These are phyloP conservation scores for Talaromyces stipitatus DNA, from an alignment of 495 filamentous ascomycete genomes.

Conservation along the genomic window DNA sequence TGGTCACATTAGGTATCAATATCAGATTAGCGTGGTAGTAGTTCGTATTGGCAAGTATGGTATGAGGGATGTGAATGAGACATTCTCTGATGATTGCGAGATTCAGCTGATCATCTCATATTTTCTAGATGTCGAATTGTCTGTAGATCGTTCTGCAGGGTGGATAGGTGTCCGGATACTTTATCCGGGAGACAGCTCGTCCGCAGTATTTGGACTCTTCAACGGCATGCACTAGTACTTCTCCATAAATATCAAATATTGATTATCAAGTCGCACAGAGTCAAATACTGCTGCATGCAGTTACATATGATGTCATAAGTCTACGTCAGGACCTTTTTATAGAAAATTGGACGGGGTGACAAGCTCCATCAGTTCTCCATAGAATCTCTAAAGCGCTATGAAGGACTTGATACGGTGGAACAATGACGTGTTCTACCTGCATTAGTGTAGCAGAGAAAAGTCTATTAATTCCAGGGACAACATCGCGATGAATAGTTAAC, in stretches of 20 bases:
- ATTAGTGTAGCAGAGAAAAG: neutral
- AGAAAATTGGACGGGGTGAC: neutral
- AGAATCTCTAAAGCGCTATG: neutral
- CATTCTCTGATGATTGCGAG: neutral
- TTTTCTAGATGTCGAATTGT: neutral
- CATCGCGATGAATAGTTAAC: no score
- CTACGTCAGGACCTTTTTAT: neutral
- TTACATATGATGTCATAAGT: neutral
- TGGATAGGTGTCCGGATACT: neutral
- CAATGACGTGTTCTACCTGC: neutral
- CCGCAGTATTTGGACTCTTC: neutral
- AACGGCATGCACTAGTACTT: no score
- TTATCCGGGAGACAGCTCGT: neutral
- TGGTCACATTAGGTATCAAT: neutral
- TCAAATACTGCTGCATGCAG: neutral
- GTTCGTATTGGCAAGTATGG: no score
- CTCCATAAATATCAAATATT: no score
- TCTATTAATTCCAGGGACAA: neutral
- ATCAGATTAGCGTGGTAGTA: no score
- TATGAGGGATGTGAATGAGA: neutral
- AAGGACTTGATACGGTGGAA: neutral
- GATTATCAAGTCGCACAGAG: no score
- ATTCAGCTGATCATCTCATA: neutral
- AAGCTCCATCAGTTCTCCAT: neutral
- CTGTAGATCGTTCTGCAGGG: neutral